Base-by-base conservation (phyloP, 140 eudicot species). In the Ambrosia hybrid region DNA sequence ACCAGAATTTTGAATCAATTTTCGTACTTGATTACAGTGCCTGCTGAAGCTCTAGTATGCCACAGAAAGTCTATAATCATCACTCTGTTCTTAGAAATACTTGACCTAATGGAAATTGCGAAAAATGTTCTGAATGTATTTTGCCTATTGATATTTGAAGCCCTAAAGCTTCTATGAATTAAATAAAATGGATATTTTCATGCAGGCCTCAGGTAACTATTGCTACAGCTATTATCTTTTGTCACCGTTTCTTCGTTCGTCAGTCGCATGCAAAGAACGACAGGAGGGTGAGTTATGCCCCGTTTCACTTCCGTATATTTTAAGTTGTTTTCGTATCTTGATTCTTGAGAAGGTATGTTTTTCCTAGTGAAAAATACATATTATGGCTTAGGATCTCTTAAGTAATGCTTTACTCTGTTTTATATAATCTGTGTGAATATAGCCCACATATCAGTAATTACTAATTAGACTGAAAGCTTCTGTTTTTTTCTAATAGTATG, bases 161-260 rank as follows among this genome's bases (percentile, higher is more conserved):
- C 56, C 34, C 56, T 65, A 58, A 52, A 64, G 57, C 11, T 56
- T 58, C 3, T 76, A 0, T 9, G 26, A 78, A 70, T 62, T 53
- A 57, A 58, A 67, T 11, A 74, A 37, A 1, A 33, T 37, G 63
- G 73, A 56, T 43, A 65, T 70, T 17, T 74, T 37, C n/a, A 63
- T 88, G 90, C 91, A 89, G 96, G 72, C 96, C 96, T n/a, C 96
- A 90, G 81, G 95, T 87, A 4, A 90, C 96, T 6, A 90, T 90
- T 71, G 96, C 96, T 30, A 90, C 96, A 1, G 96, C 96, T 60
- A 90, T 90, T 3, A 85, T 90, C 58, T 90, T 85, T 71, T 85
- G 95, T 75, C 96, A 90, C 63, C 95, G 96, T 57, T 90, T 87
- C 83, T 90, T 87, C 72, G 81, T 87, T 41, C 91, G 91, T 9